Base-by-base conservation (phyloP, 2,329 filamentous ascomycete species). In the Penicillium sp. region DNA sequence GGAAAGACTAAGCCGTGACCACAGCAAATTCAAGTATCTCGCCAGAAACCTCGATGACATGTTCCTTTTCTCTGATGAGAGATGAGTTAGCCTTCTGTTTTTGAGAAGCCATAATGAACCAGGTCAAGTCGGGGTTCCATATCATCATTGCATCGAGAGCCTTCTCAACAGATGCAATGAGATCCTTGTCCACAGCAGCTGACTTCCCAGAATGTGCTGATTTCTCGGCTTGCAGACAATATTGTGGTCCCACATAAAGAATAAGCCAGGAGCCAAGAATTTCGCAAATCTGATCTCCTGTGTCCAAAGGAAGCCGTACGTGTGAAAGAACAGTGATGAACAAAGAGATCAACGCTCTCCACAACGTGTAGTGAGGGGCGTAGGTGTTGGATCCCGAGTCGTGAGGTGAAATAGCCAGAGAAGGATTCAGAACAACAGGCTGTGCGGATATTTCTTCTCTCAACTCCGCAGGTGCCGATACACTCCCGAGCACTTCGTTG, bases 91-190 rank as follows among this genome's bases (percentile, higher is more conserved):
- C 9, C n/a, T 45, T 40, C 24, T 9, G 25, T 25, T 41, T 49
- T 13, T 64, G 55, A 25, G 55, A 54, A 45, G 56, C 54, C 43
- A 72, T 72, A 5, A 71, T 55, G 45, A 71, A 67, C 70, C 70
- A 73, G 0, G 70, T 65, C 28, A 72, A 45, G 55, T 72, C 70
- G 8, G 59, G 52, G 50, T 72, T 72, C 68, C 68, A 72, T 8
- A 58, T 61, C 51, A 70, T 63, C 70, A 73, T 72, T 1, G 69
- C 65, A 8, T 54, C 55, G 39, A 72, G 65, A 1, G 63, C 65
- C 9, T 51, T 44, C 8, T 68, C 56, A 9, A 69, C 57, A 2
- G 57, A 54, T 9, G 57, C 45, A 13, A 62, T 29, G 39, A 50
- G 39, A 33, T 32, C 47, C 27, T 29, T 43, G 6, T 43, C 41